Evolutionary conservation across 1,139 yeast genomes (phyloP).

Genomic region (Debaryomyces fabryi): DNA sequence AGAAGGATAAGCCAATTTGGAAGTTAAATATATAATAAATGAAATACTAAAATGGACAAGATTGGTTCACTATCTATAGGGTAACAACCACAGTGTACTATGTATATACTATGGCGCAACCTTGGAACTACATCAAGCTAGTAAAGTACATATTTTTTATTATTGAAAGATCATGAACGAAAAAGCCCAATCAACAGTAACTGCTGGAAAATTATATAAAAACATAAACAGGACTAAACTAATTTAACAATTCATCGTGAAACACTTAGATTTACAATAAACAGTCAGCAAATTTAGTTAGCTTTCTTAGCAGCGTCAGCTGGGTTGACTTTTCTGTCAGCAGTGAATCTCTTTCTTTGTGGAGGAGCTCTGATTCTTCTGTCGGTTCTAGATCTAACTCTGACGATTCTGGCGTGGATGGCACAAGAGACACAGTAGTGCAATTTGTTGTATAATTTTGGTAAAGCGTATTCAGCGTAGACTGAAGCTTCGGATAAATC

Average conservation of each 20-base stretch:
- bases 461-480: conserved; percentile 98
- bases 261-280: conserved; percentile 7
- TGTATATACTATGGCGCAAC: not conserved
- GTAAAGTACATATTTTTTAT: conserved; percentile 9
- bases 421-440: conserved; percentile 99
- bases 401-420: conserved; percentile 99
- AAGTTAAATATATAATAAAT: too few relatives aligned
- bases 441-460: conserved; percentile 99
- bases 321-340: conserved; percentile 95
- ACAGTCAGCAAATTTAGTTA: conserved; percentile 17
- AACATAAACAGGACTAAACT: conserved; percentile 6
- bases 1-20: not conserved
- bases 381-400: conserved; percentile 99
- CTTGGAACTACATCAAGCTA: not conserved
- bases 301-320: conserved; percentile 98
- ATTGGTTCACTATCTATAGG: not conserved
- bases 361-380: conserved; percentile 99
- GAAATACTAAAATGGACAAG: too few relatives aligned
- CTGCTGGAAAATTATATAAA: conserved; percentile 9
- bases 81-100: not conserved
- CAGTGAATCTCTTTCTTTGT: conserved; percentile 97
- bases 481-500: conserved; percentile 99
- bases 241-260: conserved; percentile 1
- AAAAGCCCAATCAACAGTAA: conserved; percentile 8
- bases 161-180: conserved; percentile 10